Percentiles rank a stretch among this genome's conserved stretches.
These are phyloP conservation scores for Pichia sp. DNA, from an alignment of 1,139 yeast species.

Conservation along the genomic window DNA sequence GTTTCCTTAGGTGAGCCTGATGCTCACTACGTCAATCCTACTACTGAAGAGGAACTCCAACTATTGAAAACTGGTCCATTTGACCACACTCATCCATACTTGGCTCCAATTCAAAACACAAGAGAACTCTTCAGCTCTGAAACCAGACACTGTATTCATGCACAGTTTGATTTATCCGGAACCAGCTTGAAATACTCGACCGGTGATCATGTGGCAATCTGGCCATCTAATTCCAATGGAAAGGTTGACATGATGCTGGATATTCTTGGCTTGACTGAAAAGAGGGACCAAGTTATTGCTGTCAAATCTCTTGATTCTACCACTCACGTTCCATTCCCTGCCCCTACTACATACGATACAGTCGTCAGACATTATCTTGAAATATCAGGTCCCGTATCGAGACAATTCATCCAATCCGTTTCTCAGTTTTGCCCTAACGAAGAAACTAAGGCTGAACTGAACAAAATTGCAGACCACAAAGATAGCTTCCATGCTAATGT, in stretches of 20 bases:
- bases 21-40: conserved; percentile 45
- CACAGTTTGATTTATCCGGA: conserved; percentile 74
- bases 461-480: conserved; percentile 61
- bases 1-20: conserved; percentile 87
- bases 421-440: conserved; percentile 77
- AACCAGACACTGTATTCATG: conserved; percentile 75
- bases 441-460: conserved; percentile 45
- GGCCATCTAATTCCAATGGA: conserved; percentile 87
- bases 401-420: conserved; percentile 75
- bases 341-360: conserved; percentile 87
- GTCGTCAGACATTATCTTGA: conserved; percentile 83
- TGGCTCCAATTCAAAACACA: conserved; percentile 58
- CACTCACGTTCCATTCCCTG: conserved; percentile 67
- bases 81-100: conserved; percentile 74
- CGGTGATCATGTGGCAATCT: conserved; percentile 92
- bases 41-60: conserved; percentile 27
- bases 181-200: conserved; percentile 81
- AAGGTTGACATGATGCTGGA: conserved; percentile 57
- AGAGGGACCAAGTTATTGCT: conserved; percentile 50
- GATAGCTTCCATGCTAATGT: conserved; percentile 58
- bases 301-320: conserved; percentile 66
- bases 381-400: conserved; percentile 88
- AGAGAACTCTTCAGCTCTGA: conserved; percentile 64
- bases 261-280: conserved; percentile 54
- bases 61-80: conserved; percentile 67